These are phyloP conservation scores for Linnemannia hyalina DNA, from an alignment of 192 early-diverging fungal genomes.

Conservation along the genomic window DNA sequence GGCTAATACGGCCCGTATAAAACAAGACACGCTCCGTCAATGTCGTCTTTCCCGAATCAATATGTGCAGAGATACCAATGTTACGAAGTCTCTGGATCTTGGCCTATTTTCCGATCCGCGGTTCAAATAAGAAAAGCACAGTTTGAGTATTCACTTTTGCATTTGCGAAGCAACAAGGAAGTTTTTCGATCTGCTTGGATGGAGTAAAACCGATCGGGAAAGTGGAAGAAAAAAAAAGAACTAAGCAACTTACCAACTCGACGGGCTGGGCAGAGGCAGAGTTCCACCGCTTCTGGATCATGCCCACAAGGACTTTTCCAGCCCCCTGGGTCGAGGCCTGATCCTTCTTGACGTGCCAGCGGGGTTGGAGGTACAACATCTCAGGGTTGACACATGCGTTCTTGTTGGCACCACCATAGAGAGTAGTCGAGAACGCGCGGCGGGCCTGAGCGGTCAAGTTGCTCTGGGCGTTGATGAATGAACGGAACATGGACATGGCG, in stretches of 20 bases:
- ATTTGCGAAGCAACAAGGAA: too few relatives aligned
- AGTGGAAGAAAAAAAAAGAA: background rate
- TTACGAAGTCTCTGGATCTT: conserved; percentile 80
- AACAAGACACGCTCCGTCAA: conserved; percentile 87
- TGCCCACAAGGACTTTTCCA: conserved; percentile 48
- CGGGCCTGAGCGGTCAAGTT: conserved; percentile 47
- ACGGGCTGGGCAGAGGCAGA: conserved; percentile 51
- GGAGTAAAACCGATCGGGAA: background rate
- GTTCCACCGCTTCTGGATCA: conserved; percentile 59
- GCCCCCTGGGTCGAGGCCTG: conserved; percentile 13
- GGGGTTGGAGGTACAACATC: conserved; percentile 55
- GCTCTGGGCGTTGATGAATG: conserved; percentile 52
- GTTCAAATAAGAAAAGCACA: background rate
- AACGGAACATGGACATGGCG: conserved; percentile 50
- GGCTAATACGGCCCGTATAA: conserved; percentile 90
- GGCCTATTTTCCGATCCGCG: conserved; percentile 27
- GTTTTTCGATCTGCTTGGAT: background rate
- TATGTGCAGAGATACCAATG: conserved; percentile 92
- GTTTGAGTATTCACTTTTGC: background rate
- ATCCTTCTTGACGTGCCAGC: conserved; percentile 54
- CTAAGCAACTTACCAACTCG: conserved; percentile 23
- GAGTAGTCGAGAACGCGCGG: conserved; percentile 47
- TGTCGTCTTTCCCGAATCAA: conserved; percentile 91
- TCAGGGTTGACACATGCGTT: conserved; percentile 42
- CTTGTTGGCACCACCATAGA: conserved; percentile 31